Base-by-base conservation (phyloP, 2,329 filamentous ascomycete genomes). In the Paecilomyces formosus region DNA sequence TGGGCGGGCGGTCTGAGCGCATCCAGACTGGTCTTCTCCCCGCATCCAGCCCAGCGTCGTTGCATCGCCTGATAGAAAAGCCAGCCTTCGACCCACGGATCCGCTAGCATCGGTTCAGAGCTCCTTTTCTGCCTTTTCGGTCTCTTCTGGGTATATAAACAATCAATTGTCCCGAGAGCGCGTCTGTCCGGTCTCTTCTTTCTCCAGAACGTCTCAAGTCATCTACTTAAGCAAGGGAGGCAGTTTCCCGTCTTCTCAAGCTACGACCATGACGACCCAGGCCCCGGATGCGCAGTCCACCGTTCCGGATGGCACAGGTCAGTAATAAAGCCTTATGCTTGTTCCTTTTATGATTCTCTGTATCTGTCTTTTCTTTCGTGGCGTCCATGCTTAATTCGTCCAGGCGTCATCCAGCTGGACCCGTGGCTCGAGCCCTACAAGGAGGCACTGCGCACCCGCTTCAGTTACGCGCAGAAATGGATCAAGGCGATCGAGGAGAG, bases 371-470 rank as follows among this genome's bases (percentile, higher is more conserved):
- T 31, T 22, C 11, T 39, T 30, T 45, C 30, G 24, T 30, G n/a
- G 56, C 30, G 15, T n/a, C 33, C 33, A 18, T 15, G 55, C 60
- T 60, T 53, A 61, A 35, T 28, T 33, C 55, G 21, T 54, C 49
- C 70, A 96, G 94, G 93, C 66, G 92, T 97, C 56, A 76, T 95
- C 64, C 79, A 89, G 73, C 82, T 97, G 60, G 94, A 99, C 72
- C 91, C 92, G 53, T 97, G 88, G 85, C 85, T 99, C 57, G 84
- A 85, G 56, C 93, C 94, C 3, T 97, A 95, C 81, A 84, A 86
- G 68, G 90, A 88, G 57, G 79, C 87, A 31, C 80, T 99, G 63
- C 87, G 85, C 73, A 83, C 85, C 61, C 86, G 94, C 70, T 97
- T 88, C 75, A 77, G 83, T 59, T 90, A 89, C 71, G 86, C 92